These are phyloP conservation scores for Prunus fruticosa DNA, from an alignment of 306 rosid species.

Conservation along the genomic window DNA sequence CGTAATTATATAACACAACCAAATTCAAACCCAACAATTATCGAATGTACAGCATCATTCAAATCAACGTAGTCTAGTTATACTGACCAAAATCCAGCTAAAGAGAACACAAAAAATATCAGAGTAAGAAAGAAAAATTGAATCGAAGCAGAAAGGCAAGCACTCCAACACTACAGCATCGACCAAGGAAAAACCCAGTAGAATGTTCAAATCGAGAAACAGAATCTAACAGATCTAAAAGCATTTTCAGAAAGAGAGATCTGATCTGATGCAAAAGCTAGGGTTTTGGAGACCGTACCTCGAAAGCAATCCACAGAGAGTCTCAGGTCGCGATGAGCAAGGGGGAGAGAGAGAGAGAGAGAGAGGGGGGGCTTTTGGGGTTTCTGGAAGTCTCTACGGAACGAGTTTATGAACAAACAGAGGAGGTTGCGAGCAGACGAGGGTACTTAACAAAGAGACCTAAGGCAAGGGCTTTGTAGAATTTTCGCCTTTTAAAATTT, in stretches of 20 bases:
- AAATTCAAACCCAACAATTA: not conserved
- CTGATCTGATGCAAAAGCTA: conserved; percentile 20
- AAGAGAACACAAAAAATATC: not conserved
- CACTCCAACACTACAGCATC: not conserved
- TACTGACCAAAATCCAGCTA: not conserved
- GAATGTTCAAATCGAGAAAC: conserved; percentile 24
- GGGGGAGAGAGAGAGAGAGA: not conserved
- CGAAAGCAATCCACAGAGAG: conserved; percentile 27
- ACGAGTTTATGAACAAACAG: conserved; percentile 16
- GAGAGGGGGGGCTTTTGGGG: conserved; percentile 19
- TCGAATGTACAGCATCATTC: not conserved
- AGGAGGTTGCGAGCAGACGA: not conserved
- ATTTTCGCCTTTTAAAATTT: conserved; percentile 22
- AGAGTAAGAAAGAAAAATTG: too few relatives aligned
- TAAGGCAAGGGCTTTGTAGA: conserved; percentile 21
- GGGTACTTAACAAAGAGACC: conserved; percentile 15
- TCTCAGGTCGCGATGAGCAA: not conserved
- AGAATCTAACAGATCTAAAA: conserved; percentile 50
- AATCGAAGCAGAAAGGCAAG: not conserved
- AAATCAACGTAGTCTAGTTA: not conserved
- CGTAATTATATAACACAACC: not conserved
- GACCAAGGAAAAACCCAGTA: not conserved
- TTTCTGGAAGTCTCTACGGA: conserved; percentile 44
- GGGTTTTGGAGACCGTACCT: conserved; percentile 31
- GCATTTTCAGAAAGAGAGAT: not conserved